A percentile compares a stretch with the other conserved stretches of the same genome.
Conservation (phyloP, 768 basidiomycete genomes). For the Gymnopilus junonius region DNA sequence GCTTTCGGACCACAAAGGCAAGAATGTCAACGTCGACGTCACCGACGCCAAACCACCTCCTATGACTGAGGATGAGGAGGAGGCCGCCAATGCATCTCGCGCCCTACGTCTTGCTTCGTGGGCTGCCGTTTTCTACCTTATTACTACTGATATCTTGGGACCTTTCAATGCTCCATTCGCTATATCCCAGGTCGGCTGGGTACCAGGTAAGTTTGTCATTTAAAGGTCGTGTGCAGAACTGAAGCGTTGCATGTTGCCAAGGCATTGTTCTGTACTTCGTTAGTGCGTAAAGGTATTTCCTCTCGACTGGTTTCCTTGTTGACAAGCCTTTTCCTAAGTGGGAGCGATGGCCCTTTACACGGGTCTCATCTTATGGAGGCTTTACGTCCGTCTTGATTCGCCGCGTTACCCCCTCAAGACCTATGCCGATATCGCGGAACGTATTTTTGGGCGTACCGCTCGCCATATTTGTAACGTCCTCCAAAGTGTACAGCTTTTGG, state of each 20-base stretch:
- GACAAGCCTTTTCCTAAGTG: constrained; percentile 32
- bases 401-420: constrained; percentile 54
- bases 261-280: constrained; percentile 47
- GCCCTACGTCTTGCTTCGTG: constrained; percentile 55
- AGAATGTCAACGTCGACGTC: constrained; percentile 36
- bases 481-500: constrained; percentile 59
- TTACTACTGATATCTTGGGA: constrained; percentile 66
- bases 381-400: constrained; percentile 62
- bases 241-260: constrained; percentile 6
- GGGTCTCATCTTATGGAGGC: constrained; percentile 57
- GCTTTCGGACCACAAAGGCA: constrained; percentile 34
- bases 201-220: constrained; percentile 45
- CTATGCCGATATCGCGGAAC: constrained; percentile 60
- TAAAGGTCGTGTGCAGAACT: background rate
- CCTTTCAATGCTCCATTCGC: constrained; percentile 64
- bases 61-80: constrained; percentile 34
- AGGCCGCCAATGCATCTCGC: constrained; percentile 43
- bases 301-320: background rate
- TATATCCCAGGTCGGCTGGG: constrained; percentile 66
- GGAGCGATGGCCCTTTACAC: constrained; percentile 57
- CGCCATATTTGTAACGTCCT: constrained; percentile 51
- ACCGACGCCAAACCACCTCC: constrained; percentile 22
- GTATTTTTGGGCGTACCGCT: constrained; percentile 54
- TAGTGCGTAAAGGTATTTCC: constrained; percentile 31
- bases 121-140: constrained; percentile 56